A percentile compares a stretch with the other conserved stretches of the same genome.
Evolutionary conservation across 805 yeast species (phyloP).

Genomic region (Wickerhamomyces hampshirensis): DNA sequence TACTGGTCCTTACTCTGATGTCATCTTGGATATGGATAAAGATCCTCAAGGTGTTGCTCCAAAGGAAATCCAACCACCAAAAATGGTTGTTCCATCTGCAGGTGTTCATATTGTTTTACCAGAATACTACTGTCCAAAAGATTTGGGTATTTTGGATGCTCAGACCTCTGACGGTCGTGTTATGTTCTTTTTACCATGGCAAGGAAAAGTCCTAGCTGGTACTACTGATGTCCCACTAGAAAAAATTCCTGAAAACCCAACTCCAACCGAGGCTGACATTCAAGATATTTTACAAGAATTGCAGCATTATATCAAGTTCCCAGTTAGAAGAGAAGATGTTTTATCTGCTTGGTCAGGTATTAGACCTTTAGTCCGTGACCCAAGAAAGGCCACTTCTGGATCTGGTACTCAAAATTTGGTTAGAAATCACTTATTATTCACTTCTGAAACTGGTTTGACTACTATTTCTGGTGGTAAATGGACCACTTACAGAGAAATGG

Average conservation of each 20-base stretch:
- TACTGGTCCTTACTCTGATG: slow-evolving; percentile 91
- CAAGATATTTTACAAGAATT: slow-evolving; percentile 82
- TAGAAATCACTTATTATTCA: slow-evolving; percentile 78
- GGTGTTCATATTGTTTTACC: slow-evolving; percentile 94
- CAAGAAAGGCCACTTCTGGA: slow-evolving; percentile 41
- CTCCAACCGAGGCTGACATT: slow-evolving; percentile 84
- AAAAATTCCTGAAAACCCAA: slow-evolving; percentile 67
- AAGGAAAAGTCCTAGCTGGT: slow-evolving; percentile 93
- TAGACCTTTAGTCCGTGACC: slow-evolving; percentile 89
- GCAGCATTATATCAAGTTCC: slow-evolving; percentile 85
- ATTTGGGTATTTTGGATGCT: slow-evolving; percentile 87
- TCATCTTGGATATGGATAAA: slow-evolving; percentile 80
- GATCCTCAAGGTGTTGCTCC: slow-evolving; percentile 63
- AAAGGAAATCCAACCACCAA: slow-evolving; percentile 43
- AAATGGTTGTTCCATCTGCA: slow-evolving; percentile 89
- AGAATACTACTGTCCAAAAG: slow-evolving; percentile 83
- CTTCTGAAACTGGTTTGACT: slow-evolving; percentile 68
- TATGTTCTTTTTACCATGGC: slow-evolving; percentile 97
- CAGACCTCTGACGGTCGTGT: slow-evolving; percentile 93
- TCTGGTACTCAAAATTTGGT: slow-evolving; percentile 79
- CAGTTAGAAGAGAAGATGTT: slow-evolving; percentile 85
- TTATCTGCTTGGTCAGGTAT: slow-evolving; percentile 96
- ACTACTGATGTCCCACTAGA: slow-evolving; percentile 89
- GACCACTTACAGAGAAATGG: slow-evolving; percentile 98
- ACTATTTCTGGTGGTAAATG: slow-evolving; percentile 97